These are phyloP conservation scores for Globisporangium radiosum DNA, from an alignment of 352 stramenopile genomes.

Conservation along the genomic window DNA sequence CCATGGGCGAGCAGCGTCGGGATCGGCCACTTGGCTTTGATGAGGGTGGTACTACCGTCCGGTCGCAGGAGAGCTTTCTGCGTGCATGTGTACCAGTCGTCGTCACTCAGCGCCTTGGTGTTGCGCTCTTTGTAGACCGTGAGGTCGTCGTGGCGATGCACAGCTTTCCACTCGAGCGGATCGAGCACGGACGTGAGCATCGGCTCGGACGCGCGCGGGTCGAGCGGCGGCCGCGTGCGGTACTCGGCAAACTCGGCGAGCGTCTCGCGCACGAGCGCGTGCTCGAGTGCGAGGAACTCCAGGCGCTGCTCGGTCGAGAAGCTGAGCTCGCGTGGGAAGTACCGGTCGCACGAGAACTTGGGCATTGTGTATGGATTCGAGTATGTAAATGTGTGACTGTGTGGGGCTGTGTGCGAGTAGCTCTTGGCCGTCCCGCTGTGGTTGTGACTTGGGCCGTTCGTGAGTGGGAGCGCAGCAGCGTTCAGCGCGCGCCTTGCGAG, in stretches of 20 bases:
- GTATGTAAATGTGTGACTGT: too few relatives aligned
- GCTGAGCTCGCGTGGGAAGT: constrained; percentile 13
- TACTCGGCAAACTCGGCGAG: constrained; percentile 26
- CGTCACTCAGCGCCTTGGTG: constrained; percentile 1
- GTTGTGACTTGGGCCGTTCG: too few relatives aligned
- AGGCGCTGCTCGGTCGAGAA: constrained; percentile 20
- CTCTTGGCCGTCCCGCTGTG: too few relatives aligned
- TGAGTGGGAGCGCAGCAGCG: too few relatives aligned
- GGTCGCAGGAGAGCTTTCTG: constrained; percentile 6
- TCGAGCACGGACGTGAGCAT: constrained; percentile 15
- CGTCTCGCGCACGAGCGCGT: constrained; percentile 23
- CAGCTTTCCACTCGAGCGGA: constrained; percentile 31
- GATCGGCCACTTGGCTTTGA: constrained; percentile 10
- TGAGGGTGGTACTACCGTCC: not conserved
- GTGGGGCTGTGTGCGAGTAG: too few relatives aligned
- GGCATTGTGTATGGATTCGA: too few relatives aligned
- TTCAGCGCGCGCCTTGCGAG: too few relatives aligned
- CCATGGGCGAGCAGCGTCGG: constrained; percentile 13
- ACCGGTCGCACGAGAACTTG: constrained; percentile 5
- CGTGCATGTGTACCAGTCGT: not conserved
- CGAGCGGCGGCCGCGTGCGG: constrained; percentile 20
- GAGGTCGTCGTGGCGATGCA: constrained; percentile 27
- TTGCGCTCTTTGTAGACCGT: constrained; percentile 30
- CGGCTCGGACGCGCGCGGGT: constrained; percentile 9
- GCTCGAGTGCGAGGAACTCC: constrained; percentile 19